phyloP scores from a whole-genome alignment of 140 eudicot species.

The Anethum foeniculum region DNA sequence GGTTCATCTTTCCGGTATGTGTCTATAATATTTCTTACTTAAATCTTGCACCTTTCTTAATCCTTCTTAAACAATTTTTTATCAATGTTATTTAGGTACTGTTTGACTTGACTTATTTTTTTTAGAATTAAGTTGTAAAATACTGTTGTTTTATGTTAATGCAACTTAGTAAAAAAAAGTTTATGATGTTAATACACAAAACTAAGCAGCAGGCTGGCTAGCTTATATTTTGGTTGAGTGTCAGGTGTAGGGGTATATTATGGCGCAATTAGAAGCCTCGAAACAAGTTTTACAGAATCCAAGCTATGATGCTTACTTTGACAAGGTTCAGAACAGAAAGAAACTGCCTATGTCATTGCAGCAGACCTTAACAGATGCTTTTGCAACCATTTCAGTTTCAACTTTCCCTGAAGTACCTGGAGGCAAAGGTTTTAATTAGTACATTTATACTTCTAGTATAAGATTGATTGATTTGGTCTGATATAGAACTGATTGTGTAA shows the following conservation, averaged over 20 bases:
- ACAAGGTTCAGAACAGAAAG: constrained; percentile 68
- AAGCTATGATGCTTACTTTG: constrained; percentile 68
- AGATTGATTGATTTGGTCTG: background rate
- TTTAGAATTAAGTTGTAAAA: too few species aligned
- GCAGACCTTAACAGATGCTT: constrained; percentile 66
- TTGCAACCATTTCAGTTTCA: constrained; percentile 68
- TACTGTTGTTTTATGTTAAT: background rate
- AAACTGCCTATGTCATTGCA: constrained; percentile 59
- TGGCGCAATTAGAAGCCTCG: constrained; percentile 28
- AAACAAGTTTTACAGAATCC: constrained; percentile 13
- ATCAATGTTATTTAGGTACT: background rate
- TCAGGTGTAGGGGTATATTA: constrained; percentile 4
- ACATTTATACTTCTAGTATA: background rate
- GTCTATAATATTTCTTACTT: background rate
- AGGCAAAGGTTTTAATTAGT: constrained; percentile 56
- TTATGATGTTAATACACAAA: background rate
- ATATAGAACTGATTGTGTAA: background rate
- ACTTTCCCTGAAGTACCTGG: constrained; percentile 74
- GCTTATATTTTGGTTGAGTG: background rate
- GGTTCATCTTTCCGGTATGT: background rate
- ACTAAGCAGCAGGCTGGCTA: background rate
- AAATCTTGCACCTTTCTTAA: background rate
- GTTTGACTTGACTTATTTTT: too few species aligned
- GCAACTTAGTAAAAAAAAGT: background rate
- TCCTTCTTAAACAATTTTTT: background rate